Percentiles rank a stretch among this genome's conserved stretches.
phyloP scores from a whole-genome alignment of 371 early-diverging fungal species.

The Apophysomyces trapeziformis region DNA sequence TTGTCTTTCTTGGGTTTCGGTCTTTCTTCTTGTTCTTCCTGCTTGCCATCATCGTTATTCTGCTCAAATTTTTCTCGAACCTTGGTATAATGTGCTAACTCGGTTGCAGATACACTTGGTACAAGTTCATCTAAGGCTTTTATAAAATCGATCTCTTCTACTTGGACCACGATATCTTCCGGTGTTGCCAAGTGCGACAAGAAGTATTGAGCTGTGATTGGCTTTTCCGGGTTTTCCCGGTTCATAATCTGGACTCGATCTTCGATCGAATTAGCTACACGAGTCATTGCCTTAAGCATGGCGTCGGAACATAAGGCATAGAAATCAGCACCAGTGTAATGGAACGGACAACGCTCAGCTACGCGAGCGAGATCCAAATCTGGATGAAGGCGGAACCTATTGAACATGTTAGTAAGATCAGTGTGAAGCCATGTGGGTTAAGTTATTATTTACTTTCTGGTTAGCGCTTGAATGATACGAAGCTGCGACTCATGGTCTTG shows the following conservation, averaged over 20 bases:
- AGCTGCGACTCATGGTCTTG: constrained; percentile 85
- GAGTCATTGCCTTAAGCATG: constrained; percentile 93
- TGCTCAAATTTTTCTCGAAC: constrained; percentile 73
- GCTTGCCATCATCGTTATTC: constrained; percentile 30
- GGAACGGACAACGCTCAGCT: constrained; percentile 86
- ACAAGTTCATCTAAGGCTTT: constrained; percentile 82
- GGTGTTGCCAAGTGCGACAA: constrained; percentile 35
- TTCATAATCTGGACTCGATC: constrained; percentile 51
- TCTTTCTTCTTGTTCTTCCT: constrained; percentile 14
- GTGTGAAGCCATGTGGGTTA: constrained; percentile 1
- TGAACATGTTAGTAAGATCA: background rate
- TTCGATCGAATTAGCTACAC: constrained; percentile 86
- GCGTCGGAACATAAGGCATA: constrained; percentile 98
- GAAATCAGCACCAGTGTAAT: constrained; percentile 97
- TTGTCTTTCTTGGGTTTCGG: constrained; percentile 20
- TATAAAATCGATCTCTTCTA: constrained; percentile 82
- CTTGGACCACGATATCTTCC: constrained; percentile 74
- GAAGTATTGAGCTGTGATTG: constrained; percentile 30
- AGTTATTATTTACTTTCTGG: constrained; percentile 75
- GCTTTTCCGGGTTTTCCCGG: constrained; percentile 31
- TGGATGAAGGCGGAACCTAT: constrained; percentile 81
- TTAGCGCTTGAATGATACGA: constrained; percentile 89
- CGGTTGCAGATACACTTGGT: constrained; percentile 89
- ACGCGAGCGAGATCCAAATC: constrained; percentile 73
- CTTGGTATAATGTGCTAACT: constrained; percentile 85